A percentile compares a stretch with the other conserved stretches of the same genome.
Conservation (phyloP, 192 early-diverging fungal species). For the Mycoemilia scoparia region DNA sequence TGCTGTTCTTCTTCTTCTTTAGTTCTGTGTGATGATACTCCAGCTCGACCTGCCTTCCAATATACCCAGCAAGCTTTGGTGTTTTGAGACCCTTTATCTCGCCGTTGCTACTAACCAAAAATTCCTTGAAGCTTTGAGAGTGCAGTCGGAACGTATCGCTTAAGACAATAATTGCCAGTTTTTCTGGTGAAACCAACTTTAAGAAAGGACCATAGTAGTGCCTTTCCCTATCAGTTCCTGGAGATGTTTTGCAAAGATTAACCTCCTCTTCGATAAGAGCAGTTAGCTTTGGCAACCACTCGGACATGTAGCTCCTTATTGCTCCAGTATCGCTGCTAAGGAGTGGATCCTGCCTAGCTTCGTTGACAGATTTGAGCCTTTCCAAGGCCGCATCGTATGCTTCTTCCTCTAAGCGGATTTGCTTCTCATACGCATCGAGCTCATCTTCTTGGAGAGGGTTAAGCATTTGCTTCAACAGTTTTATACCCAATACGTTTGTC, state of each 20-base stretch:
- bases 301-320: constrained; percentile 41
- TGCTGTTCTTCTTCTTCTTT: constrained; percentile 45
- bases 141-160: constrained; percentile 53
- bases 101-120: constrained; percentile 12
- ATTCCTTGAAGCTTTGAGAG: constrained; percentile 13
- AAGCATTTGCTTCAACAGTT: constrained; percentile 53
- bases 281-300: constrained; percentile 58
- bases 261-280: constrained; percentile 53
- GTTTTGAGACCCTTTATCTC: constrained; percentile 39
- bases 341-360: constrained; percentile 35
- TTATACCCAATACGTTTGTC: constrained; percentile 50
- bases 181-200: constrained; percentile 34
- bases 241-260: constrained; percentile 16
- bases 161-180: constrained; percentile 69
- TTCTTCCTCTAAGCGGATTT: constrained; percentile 65
- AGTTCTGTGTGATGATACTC: constrained; percentile 68
- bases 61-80: constrained; percentile 19
- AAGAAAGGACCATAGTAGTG: constrained; percentile 16
- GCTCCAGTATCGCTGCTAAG: constrained; percentile 30
- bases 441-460: constrained; percentile 31
- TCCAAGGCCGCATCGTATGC: constrained; percentile 58
- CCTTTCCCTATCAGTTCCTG: constrained; percentile 6
- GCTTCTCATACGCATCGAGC: constrained; percentile 46
- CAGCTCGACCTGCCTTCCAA: constrained; percentile 62
- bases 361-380: constrained; percentile 33